Percentiles rank a stretch among this genome's conserved stretches.
These are phyloP conservation scores for Moesziomyces antarcticus DNA, from an alignment of 1,284 basidiomycete species.

Conservation along the genomic window DNA sequence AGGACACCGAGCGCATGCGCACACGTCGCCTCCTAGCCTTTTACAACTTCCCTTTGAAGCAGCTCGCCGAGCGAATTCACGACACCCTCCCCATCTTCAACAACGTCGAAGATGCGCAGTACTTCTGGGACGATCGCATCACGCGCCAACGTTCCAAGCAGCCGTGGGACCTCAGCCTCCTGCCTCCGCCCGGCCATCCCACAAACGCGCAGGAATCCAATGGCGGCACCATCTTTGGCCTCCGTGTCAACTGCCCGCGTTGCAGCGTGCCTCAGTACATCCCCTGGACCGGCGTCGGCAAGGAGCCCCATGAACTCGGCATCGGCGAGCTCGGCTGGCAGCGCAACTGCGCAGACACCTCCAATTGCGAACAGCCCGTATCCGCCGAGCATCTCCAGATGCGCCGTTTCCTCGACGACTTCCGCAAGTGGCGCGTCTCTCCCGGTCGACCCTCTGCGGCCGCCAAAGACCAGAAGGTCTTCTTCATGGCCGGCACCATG, in stretches of 20 bases:
- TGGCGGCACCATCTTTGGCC: constrained; percentile 41
- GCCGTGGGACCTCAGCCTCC: constrained; percentile 38
- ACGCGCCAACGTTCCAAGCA: constrained; percentile 28
- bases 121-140: constrained; percentile 17
- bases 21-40: constrained; percentile 12
- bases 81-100: constrained; percentile 35
- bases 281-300: constrained; percentile 42
- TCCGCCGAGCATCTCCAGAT: constrained; percentile 38
- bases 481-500: constrained; percentile 47
- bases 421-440: constrained; percentile 20
- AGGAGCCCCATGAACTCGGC: constrained; percentile 23
- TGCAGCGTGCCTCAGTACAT: constrained; percentile 23
- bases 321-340: constrained; percentile 39
- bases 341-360: constrained; percentile 12
- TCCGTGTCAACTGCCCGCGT: constrained; percentile 32
- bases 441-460: constrained; percentile 7
- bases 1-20: constrained; percentile 33
- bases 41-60: constrained; percentile 35
- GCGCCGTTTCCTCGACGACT: constrained; percentile 42
- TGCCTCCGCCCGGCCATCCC: constrained; percentile 32
- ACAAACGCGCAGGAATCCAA: constrained; percentile 35
- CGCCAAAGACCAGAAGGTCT: constrained; percentile 4
- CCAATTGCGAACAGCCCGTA: constrained; percentile 15
- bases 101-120: constrained; percentile 23
- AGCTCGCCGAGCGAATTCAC: constrained; percentile 31